These are phyloP conservation scores for Aleurites moluccanus DNA, from an alignment of 441 rosid genomes.

Conservation along the genomic window DNA sequence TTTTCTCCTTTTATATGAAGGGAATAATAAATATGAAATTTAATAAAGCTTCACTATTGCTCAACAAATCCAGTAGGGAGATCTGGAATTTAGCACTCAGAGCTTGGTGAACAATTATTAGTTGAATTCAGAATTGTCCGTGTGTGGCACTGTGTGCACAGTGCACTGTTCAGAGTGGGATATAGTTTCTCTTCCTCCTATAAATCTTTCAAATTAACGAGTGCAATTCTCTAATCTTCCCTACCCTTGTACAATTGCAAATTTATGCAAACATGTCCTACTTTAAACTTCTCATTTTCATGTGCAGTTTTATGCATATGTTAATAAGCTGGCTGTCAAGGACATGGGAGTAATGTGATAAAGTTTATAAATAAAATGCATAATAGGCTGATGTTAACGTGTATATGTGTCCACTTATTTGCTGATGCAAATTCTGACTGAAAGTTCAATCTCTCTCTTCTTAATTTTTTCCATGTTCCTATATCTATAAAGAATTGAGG, in stretches of 20 bases:
- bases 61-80: too few relatives aligned
- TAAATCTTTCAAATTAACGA: background rate
- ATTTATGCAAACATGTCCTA: background rate
- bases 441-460: background rate
- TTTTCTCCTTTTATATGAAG: background rate
- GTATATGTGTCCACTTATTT: background rate
- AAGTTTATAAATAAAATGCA: background rate
- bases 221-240: background rate
- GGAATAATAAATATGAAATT: background rate
- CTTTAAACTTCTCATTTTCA: background rate
- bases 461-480: background rate
- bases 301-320: background rate
- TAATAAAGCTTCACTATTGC: background rate
- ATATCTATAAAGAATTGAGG: background rate
- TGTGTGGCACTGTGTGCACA: too few relatives aligned
- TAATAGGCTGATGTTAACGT: background rate
- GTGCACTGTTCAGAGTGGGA: too few relatives aligned
- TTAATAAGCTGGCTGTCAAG: background rate
- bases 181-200: background rate
- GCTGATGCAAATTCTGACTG: background rate
- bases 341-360: background rate
- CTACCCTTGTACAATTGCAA: background rate
- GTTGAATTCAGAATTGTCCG: background rate
- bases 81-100: background rate
- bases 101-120: background rate